Evolutionary conservation across 345 rosid genomes (phyloP).

Genomic region (Euphorbia peplus): DNA sequence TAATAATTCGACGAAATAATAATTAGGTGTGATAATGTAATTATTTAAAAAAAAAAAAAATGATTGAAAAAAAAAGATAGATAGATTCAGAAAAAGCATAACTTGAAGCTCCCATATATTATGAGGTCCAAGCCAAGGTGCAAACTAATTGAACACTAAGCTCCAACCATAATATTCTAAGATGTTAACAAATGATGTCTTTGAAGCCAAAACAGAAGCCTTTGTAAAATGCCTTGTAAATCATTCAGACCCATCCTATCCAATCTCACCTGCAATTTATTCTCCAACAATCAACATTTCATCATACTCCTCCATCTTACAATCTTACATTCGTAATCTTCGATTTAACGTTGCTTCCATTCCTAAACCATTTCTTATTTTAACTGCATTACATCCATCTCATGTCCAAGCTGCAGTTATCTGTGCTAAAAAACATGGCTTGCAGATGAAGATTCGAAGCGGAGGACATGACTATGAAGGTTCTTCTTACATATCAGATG

Average conservation of each 20-base stretch:
- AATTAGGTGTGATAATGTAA: too few species aligned
- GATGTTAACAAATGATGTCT: too few species aligned
- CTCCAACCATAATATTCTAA: too few species aligned
- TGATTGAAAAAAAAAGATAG: too few species aligned
- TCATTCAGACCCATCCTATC: neutral
- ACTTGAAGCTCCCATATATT: too few species aligned
- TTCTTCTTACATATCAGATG: conserved; percentile 6
- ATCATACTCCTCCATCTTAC: conserved; percentile 16
- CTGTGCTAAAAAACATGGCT: conserved; percentile 9
- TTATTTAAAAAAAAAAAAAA: too few species aligned
- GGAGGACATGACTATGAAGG: conserved; percentile 27
- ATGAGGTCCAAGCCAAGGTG: too few species aligned
- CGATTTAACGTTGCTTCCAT: conserved; percentile 16
- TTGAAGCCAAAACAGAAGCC: too few species aligned
- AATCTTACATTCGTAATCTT: conserved; percentile 8
- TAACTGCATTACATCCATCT: conserved; percentile 7
- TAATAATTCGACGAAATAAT: too few species aligned
- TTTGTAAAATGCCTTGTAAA: conserved; percentile 11
- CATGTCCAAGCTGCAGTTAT: conserved; percentile 16
- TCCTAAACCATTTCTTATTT: conserved; percentile 16
- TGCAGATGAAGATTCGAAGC: conserved; percentile 15
- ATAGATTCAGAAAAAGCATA: too few species aligned
- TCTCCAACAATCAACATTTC: conserved; percentile 3
- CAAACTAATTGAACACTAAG: too few species aligned
- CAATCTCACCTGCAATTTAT: conserved; percentile 15